Conservation (phyloP, 2,329 filamentous ascomycete genomes). For the Botrytis tulipae region DNA sequence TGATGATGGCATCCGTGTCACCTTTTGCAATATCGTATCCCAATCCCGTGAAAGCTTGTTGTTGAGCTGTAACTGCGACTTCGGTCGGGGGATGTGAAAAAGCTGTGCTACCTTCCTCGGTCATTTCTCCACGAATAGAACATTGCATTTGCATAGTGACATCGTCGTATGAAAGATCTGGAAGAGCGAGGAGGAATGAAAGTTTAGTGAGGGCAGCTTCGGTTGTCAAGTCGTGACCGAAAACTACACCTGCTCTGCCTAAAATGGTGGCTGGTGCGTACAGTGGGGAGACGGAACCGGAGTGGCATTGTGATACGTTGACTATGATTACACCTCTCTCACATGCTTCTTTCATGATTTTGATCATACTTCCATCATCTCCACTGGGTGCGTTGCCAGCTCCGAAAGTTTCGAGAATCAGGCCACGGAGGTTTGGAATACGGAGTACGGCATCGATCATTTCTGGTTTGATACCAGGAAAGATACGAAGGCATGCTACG, state of each 20-base stretch:
- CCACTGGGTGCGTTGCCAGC: constrained; percentile 69
- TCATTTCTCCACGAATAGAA: constrained; percentile 65
- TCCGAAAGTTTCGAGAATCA: constrained; percentile 71
- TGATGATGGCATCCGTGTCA: constrained; percentile 46
- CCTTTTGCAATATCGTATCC: constrained; percentile 63
- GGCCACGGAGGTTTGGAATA: constrained; percentile 59
- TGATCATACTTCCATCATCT: constrained; percentile 55
- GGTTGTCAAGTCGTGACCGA: constrained; percentile 66
- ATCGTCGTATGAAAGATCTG: constrained; percentile 55
- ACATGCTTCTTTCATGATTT: constrained; percentile 62
- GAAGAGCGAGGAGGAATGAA: constrained; percentile 54
- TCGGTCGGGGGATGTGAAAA: constrained; percentile 55
- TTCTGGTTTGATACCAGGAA: constrained; percentile 68
- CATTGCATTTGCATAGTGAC: constrained; percentile 61
- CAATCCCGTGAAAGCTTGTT: constrained; percentile 57
- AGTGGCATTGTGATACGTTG: constrained; percentile 64
- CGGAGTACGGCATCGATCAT: constrained; percentile 68
- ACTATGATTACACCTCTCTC: constrained; percentile 68
- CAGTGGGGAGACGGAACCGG: constrained; percentile 54
- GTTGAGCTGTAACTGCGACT: constrained; percentile 42
- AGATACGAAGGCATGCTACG: constrained; percentile 69
- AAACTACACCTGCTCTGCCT: constrained; percentile 65
- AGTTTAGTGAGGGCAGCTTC: constrained; percentile 47
- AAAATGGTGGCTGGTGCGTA: constrained; percentile 61
- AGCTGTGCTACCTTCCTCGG: constrained; percentile 43